Base-by-base conservation (phyloP, 768 basidiomycete species). In the Leccinum disarticulatum region DNA sequence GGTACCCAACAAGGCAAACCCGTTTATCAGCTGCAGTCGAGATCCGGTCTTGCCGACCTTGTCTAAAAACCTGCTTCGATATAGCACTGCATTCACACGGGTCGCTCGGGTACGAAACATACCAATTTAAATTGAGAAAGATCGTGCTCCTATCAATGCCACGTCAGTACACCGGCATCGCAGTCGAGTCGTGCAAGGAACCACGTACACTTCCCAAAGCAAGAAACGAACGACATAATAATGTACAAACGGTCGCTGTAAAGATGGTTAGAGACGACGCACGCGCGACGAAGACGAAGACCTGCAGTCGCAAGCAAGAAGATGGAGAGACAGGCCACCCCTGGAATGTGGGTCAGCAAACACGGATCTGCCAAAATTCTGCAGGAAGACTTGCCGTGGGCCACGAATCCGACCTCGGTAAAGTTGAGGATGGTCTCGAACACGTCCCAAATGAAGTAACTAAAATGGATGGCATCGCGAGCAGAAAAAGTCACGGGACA, bases 41-140 rank as follows among this genome's bases (percentile, higher is more conserved):
- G 82, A 81, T 15, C 91, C 91, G 0, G 89, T 91, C 55, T 79
- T 84, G 50, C 84, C 83, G 15, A 81, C 86, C 71, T 93, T 92
- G 71, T 93, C 91, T 61, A 93, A 70, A 73, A 87, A 87, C 86
- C 88, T 90, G 54, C 9, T 56, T 49, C 31, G 14, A 55, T 6
- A 35, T 59, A 17, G 22, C 31, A 52, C 48, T 53, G 52, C 33
- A 11, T 28, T 27, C 52, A 38, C 35, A 35, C 19, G 28, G 19
- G 35, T 6, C 2, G 48, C 28, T 35, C 43, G 8, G 9, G 46
- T 47, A 15, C 19, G 14, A 31, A 55, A 70, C 78, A 61, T 64
- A 93, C 92, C 92, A 94, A 62, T 95, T 91, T 56, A 91, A 84
- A 66, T 96, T 90, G 62, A 96, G 77, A 75, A 95, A 93, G 59